These are phyloP conservation scores for Gloeostereum incarnatum DNA, from an alignment of 768 basidiomycete species.

Conservation along the genomic window DNA sequence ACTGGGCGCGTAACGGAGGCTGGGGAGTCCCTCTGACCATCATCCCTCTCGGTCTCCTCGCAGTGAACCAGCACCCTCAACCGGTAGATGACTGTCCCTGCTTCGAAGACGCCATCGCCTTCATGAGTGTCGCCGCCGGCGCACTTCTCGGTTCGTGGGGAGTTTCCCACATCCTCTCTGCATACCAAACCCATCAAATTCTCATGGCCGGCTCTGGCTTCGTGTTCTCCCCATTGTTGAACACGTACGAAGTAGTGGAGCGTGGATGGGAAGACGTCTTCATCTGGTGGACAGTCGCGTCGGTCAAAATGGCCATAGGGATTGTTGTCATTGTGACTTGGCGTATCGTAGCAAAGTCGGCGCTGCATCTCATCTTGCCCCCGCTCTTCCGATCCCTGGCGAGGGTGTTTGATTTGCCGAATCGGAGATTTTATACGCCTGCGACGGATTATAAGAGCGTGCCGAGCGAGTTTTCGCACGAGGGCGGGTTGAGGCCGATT, in stretches of 20 bases:
- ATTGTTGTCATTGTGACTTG: conserved; percentile 75
- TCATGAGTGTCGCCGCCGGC: conserved; percentile 81
- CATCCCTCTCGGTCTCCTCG: conserved; percentile 53
- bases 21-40: conserved; percentile 49
- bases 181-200: conserved; percentile 1
- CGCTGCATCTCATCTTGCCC: conserved; percentile 67
- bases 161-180: conserved; percentile 14
- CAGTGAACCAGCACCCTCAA: conserved; percentile 87
- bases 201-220: conserved; percentile 14
- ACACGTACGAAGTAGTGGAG: conserved; percentile 23
- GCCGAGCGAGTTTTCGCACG: conserved; percentile 38
- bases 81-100: conserved; percentile 97
- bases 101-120: conserved; percentile 95
- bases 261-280: conserved; percentile 27
- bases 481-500: conserved; percentile 31
- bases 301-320: conserved; percentile 48
- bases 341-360: conserved; percentile 80
- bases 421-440: conserved; percentile 82
- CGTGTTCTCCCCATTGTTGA: conserved; percentile 12
- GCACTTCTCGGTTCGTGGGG: conserved; percentile 61
- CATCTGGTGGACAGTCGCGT: conserved; percentile 38
- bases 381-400: conserved; percentile 75
- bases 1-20: conserved; percentile 22
- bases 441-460: conserved; percentile 80
- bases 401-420: conserved; percentile 61